These are phyloP conservation scores for Yarrowia bubula DNA, from an alignment of 805 yeast species.

Conservation along the genomic window DNA sequence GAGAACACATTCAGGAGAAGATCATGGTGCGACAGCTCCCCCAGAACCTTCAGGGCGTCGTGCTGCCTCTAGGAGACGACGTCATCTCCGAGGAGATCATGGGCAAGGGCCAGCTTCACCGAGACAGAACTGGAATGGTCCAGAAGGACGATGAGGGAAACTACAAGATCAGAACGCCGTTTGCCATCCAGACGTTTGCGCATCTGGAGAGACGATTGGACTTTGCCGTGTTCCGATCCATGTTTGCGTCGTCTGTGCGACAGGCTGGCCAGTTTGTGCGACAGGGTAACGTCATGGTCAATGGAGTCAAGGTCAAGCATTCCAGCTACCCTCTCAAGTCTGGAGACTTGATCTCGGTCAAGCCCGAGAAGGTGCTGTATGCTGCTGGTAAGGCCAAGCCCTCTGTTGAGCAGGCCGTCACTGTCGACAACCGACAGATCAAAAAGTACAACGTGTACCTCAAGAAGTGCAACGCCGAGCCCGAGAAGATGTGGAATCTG, in stretches of 20 bases:
- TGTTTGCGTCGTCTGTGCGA: slow-evolving; percentile 90
- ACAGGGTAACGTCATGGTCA: slow-evolving; percentile 79
- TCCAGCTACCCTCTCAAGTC: slow-evolving; percentile 75
- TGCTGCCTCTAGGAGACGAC: slow-evolving; percentile 38
- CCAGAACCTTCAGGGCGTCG: slow-evolving; percentile 73
- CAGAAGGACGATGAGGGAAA: slow-evolving; percentile 46
- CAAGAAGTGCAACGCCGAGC: slow-evolving; percentile 54
- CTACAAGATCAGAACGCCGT: slow-evolving; percentile 56
- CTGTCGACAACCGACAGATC: slow-evolving; percentile 69
- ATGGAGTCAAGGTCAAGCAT: slow-evolving; percentile 72
- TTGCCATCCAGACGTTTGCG: slow-evolving; percentile 84
- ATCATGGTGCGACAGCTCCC: slow-evolving; percentile 74
- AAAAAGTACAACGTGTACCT: slow-evolving; percentile 74
- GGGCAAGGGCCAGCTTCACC: background rate
- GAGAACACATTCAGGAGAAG: slow-evolving; percentile 84
- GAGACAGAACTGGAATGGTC: background rate
- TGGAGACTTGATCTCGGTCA: slow-evolving; percentile 85
- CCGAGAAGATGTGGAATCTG: slow-evolving; percentile 53
- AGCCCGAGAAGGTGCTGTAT: slow-evolving; percentile 77
- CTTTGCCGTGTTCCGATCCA: slow-evolving; percentile 82
- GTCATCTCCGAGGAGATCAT: background rate
- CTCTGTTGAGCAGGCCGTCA: slow-evolving; percentile 60
- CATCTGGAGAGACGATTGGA: slow-evolving; percentile 85
- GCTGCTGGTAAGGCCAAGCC: slow-evolving; percentile 90
- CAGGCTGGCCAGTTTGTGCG: slow-evolving; percentile 89